Percentiles rank a stretch among this genome's conserved stretches.
phyloP scores from a whole-genome alignment of 495 filamentous ascomycete species.

The Penicillium turbatum region DNA sequence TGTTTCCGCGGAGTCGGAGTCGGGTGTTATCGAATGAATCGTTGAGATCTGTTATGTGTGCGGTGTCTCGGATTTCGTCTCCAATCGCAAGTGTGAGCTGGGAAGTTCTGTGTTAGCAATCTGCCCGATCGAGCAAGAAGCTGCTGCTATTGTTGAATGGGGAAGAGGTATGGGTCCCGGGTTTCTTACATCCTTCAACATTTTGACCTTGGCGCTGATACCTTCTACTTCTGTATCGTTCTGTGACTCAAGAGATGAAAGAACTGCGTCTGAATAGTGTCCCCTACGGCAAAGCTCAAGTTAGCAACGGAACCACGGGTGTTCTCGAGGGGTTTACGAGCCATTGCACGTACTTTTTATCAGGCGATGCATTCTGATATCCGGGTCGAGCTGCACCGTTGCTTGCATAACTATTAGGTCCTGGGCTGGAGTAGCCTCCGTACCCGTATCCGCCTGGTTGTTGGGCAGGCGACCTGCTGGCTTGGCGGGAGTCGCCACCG shows the following conservation, averaged over 20 bases:
- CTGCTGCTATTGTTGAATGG: not conserved
- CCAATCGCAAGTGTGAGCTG: constrained; percentile 91
- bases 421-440: constrained; percentile 58
- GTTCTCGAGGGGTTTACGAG: not conserved
- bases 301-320: not conserved
- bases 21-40: constrained; percentile 84
- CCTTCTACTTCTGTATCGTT: constrained; percentile 90
- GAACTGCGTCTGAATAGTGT: constrained; percentile 89
- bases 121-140: not conserved
- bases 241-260: constrained; percentile 91
- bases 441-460: constrained; percentile 44
- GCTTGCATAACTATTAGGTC: constrained; percentile 34
- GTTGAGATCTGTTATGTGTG: constrained; percentile 75
- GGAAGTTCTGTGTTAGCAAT: constrained; percentile 4
- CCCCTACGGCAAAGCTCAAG: constrained; percentile 50
- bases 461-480: constrained; percentile 50
- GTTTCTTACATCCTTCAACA: constrained; percentile 80
- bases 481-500: constrained; percentile 54
- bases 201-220: constrained; percentile 82
- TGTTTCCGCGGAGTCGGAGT: constrained; percentile 75
- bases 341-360: constrained; percentile 57
- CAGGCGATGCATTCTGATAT: constrained; percentile 73
- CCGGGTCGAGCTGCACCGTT: constrained; percentile 27
- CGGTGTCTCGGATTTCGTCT: constrained; percentile 85
- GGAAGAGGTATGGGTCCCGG: not conserved